Conservation (phyloP, 495 filamentous ascomycete genomes). For the Daldinia grandis region DNA sequence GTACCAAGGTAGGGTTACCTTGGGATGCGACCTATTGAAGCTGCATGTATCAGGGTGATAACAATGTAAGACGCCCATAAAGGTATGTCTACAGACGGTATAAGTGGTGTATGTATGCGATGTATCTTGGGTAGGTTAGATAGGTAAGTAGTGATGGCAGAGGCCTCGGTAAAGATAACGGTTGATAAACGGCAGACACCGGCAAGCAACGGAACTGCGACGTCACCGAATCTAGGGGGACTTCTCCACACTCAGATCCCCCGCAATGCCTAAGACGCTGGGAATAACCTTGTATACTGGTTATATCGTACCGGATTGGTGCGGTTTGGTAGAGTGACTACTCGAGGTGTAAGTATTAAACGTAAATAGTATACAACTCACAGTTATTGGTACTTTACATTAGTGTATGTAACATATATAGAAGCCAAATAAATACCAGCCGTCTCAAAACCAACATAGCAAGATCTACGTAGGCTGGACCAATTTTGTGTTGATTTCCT, state of each 20-base stretch:
- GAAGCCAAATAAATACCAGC: background rate
- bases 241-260: background rate
- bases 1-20: conserved; percentile 22
- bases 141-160: background rate
- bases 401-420: background rate
- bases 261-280: background rate
- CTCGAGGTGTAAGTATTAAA: too few species aligned
- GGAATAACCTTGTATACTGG: background rate
- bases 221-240: conserved; percentile 24
- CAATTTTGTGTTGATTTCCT: conserved; percentile 5
- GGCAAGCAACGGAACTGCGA: background rate
- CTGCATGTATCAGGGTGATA: background rate
- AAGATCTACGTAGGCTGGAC: conserved; percentile 15
- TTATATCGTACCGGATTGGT: background rate
- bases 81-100: background rate
- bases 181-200: background rate
- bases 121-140: too few species aligned
- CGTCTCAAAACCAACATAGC: background rate
- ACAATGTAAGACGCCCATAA: background rate
- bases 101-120: background rate
- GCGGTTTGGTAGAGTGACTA: too few species aligned
- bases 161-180: too few species aligned
- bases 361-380: background rate
- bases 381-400: background rate
- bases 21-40: conserved; percentile 8